Evolutionary conservation across 352 stramenopile genomes (phyloP), one percentile per base, ranked within the genome.

Genomic region (Phytopythium sindhum): DNA sequence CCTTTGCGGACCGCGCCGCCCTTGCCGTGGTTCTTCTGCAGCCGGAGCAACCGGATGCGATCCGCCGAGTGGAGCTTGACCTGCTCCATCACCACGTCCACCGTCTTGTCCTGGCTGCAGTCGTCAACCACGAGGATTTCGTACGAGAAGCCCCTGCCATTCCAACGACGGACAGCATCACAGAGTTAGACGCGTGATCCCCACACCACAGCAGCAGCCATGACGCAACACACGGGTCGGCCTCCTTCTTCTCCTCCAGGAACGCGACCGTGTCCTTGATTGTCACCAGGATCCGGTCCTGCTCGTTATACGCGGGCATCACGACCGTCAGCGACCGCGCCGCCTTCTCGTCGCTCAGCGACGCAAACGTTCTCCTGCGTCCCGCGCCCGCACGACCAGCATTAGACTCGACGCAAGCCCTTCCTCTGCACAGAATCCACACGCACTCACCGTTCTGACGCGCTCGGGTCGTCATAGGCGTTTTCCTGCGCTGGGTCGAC

Each of bases 221-320:
- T 29, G 44, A n/a, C 14, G 24, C n/a, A 15, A 75, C 75, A 58
- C 72, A 85, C 65, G 71, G 59, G 51, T 94, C 69, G 4, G 67
- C 56, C 6, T 62, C 31, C 60, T 81, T 75, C 59, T 88, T 87
- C 44, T 71, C 63, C n/a, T 93, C 75, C 47, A 98, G 69, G 68
- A 95, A 98, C 31, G 83, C 70, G 53, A 98, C 67, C 5, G 93
- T 93, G 53, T 90, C 88, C 57, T 95, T 64, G 14, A 99, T 74
- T 69, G 97, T 99, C 52, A 90, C 84, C 4, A 91, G 70, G 64
- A 99, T 91, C 37, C 96, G 84, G 42, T 97, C 73, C 68, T 97
- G 68, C 68, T 99, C 96, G 66, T 99, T 98, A 78, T 96, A 98
- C 29, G 96, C 96, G 17, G 96, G 95, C 39, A 99, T 88, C 51